These are phyloP conservation scores for Aspergillus pseudotamarii DNA, from an alignment of 2,329 filamentous ascomycete genomes.

Conservation along the genomic window DNA sequence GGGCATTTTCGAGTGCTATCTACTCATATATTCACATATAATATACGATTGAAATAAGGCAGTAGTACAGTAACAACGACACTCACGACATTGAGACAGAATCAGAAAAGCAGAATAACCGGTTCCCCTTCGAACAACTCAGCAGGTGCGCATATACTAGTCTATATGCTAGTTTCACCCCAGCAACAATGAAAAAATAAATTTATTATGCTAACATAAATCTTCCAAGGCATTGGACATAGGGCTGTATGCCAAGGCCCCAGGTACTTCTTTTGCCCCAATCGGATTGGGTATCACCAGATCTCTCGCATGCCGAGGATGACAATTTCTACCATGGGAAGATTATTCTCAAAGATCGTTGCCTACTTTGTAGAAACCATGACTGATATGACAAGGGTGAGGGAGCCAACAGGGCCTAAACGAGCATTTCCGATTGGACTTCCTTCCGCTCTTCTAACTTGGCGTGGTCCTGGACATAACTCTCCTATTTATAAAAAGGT, in stretches of 20 bases:
- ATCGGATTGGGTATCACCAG: too few relatives aligned
- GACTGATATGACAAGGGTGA: neutral
- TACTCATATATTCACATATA: neutral
- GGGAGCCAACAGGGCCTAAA: neutral
- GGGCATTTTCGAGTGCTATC: neutral
- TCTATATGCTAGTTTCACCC: neutral
- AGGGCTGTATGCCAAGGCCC: neutral
- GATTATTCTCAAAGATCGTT: neutral
- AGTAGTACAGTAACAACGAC: neutral
- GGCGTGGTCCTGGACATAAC: neutral
- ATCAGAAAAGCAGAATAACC: neutral
- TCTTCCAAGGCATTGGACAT: neutral
- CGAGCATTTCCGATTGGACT: neutral
- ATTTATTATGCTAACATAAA: neutral
- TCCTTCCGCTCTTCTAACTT: neutral
- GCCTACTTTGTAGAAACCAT: neutral
- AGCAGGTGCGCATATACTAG: neutral
- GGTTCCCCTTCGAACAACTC: neutral
- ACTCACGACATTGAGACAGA: neutral
- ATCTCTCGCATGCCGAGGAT: neutral
- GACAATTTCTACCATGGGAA: neutral
- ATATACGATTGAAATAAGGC: neutral
- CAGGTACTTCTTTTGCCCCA: neutral
- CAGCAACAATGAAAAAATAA: neutral
- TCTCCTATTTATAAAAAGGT: neutral